Base-by-base conservation (phyloP, 192 early-diverging fungal genomes). In the Coemansia sp. region DNA sequence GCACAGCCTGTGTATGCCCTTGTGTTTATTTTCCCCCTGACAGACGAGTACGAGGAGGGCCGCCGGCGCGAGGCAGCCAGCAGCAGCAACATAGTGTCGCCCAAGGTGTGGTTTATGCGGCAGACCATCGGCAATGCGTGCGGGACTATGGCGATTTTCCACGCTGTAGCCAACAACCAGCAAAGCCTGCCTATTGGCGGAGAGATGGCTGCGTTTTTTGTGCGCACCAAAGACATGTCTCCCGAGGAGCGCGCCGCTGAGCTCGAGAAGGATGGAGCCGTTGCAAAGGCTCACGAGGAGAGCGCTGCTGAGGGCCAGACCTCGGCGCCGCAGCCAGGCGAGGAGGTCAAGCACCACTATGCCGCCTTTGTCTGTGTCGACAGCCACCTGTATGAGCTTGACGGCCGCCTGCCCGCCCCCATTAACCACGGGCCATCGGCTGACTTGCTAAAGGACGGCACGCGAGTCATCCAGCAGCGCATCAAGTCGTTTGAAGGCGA, bases 91-190 rank as follows among this genome's bases (percentile, higher is more conserved):
- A 57, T 44, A 2, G 56, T 58, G 14, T 54, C 67, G 35, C 62
- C 65, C 53, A 70, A 89, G 14, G 56, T 94, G 10, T 85, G 90
- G 41, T 97, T 90, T 63, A 88, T 90, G 63, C 83, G 83, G 15
- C 94, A 95, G 74, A 95, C 93, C 2, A 97, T 95, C 41, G 58
- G 79, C 36, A 97, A 95, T 56, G 92, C 94, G 3, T 97, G 97
- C 66, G 97, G 97, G 12, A 97, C 93, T 6, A 97, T 97, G 76
- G 95, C 88, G 3, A 75, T 98, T 8, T 65, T 98, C 43, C 97
- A 98, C 64, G 85, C 95, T 0, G 70, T 98, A 9, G 86, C 83
- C 37, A 97, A 93, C 76, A 87, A 83, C 56, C 71, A 69, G 53
- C 85, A 90, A 35, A 53, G 35, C 4, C 34, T 86, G 44, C 36